phyloP scores from a whole-genome alignment of 2,329 filamentous ascomycete species.

The Rutstroemia sp. region DNA sequence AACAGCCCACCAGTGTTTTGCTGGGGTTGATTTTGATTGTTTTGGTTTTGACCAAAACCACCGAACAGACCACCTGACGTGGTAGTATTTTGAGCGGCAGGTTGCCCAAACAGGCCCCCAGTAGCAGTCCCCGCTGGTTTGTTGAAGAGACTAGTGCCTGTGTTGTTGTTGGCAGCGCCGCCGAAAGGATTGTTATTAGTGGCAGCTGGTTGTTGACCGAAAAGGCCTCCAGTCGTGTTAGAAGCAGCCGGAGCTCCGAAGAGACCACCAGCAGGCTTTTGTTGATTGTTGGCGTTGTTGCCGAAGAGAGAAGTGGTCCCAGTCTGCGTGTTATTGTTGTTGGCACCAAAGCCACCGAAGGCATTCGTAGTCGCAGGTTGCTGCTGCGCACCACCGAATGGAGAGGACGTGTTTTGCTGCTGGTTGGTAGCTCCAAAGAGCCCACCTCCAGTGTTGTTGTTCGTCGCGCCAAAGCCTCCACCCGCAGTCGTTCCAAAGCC shows the following conservation, averaged over 20 bases:
- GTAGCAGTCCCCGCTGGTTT: constrained; percentile 31
- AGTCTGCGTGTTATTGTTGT: constrained; percentile 30
- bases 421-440: constrained; percentile 32
- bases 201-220: constrained; percentile 21
- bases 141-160: constrained; percentile 31
- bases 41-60: constrained; percentile 29
- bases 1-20: constrained; percentile 40
- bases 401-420: constrained; percentile 25
- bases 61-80: constrained; percentile 5
- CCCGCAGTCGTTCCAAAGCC: constrained; percentile 24
- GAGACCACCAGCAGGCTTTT: constrained; percentile 35
- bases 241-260: constrained; percentile 35
- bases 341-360: constrained; percentile 28
- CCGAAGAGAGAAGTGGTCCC: constrained; percentile 31
- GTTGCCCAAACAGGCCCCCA: constrained; percentile 36
- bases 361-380: constrained; percentile 31
- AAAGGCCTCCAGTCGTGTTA: constrained; percentile 29
- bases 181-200: constrained; percentile 24
- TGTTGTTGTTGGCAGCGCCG: constrained; percentile 16
- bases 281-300: constrained; percentile 22
- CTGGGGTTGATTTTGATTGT: constrained; percentile 33
- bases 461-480: constrained; percentile 18
- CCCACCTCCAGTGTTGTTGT: constrained; percentile 19
- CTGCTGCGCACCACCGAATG: constrained; percentile 33
- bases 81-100: constrained; percentile 30